Percentiles rank a stretch among this genome's conserved stretches.
Conservation (phyloP, 495 filamentous ascomycete genomes). For the Penicillium macrosclerotiorum region DNA sequence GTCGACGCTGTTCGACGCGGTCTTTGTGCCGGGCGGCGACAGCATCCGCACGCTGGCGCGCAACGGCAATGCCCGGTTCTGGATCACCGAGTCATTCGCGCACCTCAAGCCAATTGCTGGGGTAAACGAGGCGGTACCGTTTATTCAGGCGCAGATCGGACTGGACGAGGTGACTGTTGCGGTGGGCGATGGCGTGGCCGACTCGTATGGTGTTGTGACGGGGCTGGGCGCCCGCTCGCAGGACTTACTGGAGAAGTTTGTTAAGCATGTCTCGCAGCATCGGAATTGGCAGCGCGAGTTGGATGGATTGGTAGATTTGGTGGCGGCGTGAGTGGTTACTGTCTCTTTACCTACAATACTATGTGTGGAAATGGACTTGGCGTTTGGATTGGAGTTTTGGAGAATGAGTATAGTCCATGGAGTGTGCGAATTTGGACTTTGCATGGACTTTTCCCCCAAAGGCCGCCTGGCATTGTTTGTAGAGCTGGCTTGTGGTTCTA, state of each 20-base stretch:
- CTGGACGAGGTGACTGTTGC: conserved; percentile 56
- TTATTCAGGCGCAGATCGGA: conserved; percentile 55
- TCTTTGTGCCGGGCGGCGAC: conserved; percentile 75
- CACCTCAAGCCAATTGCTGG: conserved; percentile 78
- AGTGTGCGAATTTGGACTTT: no score
- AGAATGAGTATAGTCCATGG: no score
- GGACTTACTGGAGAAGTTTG: conserved; percentile 64
- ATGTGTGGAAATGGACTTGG: no score
- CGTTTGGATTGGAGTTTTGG: no score
- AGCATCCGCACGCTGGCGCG: conserved; percentile 60
- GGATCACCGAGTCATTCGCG: conserved; percentile 80
- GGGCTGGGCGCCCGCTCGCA: conserved; percentile 47
- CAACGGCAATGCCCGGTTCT: conserved; percentile 77
- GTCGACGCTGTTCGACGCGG: conserved; percentile 81
- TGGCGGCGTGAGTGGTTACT: conserved; percentile 28
- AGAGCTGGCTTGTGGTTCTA: no score
- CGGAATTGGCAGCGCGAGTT: conserved; percentile 70
- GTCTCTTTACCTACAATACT: background rate
- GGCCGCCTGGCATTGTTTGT: no score
- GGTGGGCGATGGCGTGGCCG: conserved; percentile 49
- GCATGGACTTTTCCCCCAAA: no score
- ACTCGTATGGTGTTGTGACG: conserved; percentile 46
- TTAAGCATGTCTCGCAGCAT: conserved; percentile 65
- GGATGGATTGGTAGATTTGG: conserved; percentile 54
- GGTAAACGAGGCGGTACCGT: conserved; percentile 64